Evolutionary conservation across 2,329 filamentous ascomycete genomes (phyloP).

Genomic region (Chrysosporium keratinophilum): DNA sequence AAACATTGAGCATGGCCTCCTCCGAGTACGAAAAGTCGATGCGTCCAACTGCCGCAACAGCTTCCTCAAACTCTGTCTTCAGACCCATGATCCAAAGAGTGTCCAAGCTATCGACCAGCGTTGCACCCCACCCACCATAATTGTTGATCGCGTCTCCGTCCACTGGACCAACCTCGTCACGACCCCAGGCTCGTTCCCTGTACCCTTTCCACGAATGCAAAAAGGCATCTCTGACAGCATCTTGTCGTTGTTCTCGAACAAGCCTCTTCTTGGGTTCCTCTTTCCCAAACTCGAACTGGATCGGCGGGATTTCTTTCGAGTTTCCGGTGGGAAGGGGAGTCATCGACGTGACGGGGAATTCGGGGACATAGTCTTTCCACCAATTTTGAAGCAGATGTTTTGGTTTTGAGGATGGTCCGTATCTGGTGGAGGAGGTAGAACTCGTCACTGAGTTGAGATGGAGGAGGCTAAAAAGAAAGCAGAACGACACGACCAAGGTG

Average conservation of each 20-base stretch:
- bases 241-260: constrained; percentile 32
- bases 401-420: background rate
- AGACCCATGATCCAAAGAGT: constrained; percentile 55
- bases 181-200: constrained; percentile 49
- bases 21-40: constrained; percentile 42
- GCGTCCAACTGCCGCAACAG: constrained; percentile 41
- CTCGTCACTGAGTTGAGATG: background rate
- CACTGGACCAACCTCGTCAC: constrained; percentile 52
- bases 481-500: constrained; percentile 9
- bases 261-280: constrained; percentile 23
- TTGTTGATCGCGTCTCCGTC: constrained; percentile 44
- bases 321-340: constrained; percentile 19
- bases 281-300: constrained; percentile 23
- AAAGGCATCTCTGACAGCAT: constrained; percentile 44
- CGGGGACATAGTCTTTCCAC: constrained; percentile 14
- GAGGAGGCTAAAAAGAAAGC: constrained; percentile 12
- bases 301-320: constrained; percentile 20
- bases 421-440: background rate
- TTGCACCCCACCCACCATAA: constrained; percentile 54
- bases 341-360: constrained; percentile 20
- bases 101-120: constrained; percentile 50
- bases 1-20: constrained; percentile 32
- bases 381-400: constrained; percentile 7
- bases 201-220: constrained; percentile 51
- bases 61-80: constrained; percentile 46